Conservation (phyloP, 352 stramenopile species). For the Pythium insidiosum region DNA sequence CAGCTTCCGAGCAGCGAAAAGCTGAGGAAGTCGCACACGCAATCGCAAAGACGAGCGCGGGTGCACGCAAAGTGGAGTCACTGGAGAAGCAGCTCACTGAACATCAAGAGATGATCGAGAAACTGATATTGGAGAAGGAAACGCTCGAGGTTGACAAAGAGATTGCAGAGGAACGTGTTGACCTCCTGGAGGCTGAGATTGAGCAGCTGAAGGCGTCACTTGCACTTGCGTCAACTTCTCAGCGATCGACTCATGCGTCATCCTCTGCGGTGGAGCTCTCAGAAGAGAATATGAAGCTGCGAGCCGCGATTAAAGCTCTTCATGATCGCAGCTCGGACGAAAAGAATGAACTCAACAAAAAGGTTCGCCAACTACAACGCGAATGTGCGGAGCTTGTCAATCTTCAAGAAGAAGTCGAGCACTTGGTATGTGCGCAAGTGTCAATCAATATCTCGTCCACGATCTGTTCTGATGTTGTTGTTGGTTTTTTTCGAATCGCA, state of each 20-base stretch:
- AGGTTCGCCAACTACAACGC: constrained; percentile 63
- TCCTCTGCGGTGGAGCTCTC: constrained; percentile 29
- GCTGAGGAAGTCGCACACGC: constrained; percentile 66
- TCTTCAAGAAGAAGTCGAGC: constrained; percentile 65
- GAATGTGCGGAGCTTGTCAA: constrained; percentile 60
- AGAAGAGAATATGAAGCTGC: constrained; percentile 82
- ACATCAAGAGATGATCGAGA: constrained; percentile 78
- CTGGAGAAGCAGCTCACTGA: constrained; percentile 61
- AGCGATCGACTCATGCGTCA: no score
- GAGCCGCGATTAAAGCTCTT: constrained; percentile 70
- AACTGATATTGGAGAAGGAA: constrained; percentile 82
- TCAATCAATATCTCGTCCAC: no score
- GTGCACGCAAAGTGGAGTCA: constrained; percentile 57
- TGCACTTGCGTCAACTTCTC: constrained; percentile 28
- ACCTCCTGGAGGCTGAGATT: constrained; percentile 63
- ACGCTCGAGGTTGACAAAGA: constrained; percentile 86
- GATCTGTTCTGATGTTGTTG: background rate
- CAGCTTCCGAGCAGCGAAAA: constrained; percentile 62
- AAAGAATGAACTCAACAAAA: constrained; percentile 76
- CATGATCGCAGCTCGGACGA: constrained; percentile 74
- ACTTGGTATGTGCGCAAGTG: constrained; percentile 43
- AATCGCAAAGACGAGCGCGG: constrained; percentile 59
- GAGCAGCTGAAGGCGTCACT: constrained; percentile 67
- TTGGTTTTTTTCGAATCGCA: constrained; percentile 7
- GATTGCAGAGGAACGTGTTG: constrained; percentile 76